Evolutionary conservation across 1,284 basidiomycete species (phyloP).

Genomic region (Trametes pubescens): DNA sequence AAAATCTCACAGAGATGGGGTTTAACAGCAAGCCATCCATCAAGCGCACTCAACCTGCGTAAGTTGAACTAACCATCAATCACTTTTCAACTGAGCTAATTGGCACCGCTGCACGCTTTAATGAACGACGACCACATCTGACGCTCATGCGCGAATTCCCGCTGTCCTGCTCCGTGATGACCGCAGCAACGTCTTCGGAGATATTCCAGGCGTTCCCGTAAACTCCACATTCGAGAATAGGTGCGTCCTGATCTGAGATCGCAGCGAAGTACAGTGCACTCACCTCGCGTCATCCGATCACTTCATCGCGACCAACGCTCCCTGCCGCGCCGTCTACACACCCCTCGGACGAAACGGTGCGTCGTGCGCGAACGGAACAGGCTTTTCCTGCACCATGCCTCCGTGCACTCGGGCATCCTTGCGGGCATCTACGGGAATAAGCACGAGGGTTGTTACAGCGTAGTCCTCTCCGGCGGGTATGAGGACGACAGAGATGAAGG

Average conservation of each 20-base stretch:
- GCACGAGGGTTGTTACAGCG: slow-evolving; percentile 48
- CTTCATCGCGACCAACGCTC: background rate
- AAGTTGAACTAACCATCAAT: background rate
- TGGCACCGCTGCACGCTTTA: background rate
- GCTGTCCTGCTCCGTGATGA: background rate
- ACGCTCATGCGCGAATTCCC: slow-evolving; percentile 6
- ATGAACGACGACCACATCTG: slow-evolving; percentile 3
- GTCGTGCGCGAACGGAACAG: background rate
- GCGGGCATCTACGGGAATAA: slow-evolving; percentile 36
- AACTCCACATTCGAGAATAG: slow-evolving; percentile 35
- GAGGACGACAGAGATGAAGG: slow-evolving; percentile 52
- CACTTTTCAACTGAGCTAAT: background rate
- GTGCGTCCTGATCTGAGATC: slow-evolving; percentile 21
- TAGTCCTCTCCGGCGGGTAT: slow-evolving; percentile 52
- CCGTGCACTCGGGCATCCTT: slow-evolving; percentile 32
- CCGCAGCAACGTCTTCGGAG: slow-evolving; percentile 33
- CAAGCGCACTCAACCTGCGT: slow-evolving; percentile 23
- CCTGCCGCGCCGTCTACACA: background rate
- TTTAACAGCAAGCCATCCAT: slow-evolving; percentile 25
- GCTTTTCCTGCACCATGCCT: slow-evolving; percentile 26
- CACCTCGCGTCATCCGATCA: background rate
- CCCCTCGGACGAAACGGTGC: background rate
- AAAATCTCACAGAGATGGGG: slow-evolving; percentile 4
- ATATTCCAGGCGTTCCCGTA: slow-evolving; percentile 36
- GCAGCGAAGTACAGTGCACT: background rate